Conservation (phyloP, 176 grass and related monocot species). For the Aegilops longissima region DNA sequence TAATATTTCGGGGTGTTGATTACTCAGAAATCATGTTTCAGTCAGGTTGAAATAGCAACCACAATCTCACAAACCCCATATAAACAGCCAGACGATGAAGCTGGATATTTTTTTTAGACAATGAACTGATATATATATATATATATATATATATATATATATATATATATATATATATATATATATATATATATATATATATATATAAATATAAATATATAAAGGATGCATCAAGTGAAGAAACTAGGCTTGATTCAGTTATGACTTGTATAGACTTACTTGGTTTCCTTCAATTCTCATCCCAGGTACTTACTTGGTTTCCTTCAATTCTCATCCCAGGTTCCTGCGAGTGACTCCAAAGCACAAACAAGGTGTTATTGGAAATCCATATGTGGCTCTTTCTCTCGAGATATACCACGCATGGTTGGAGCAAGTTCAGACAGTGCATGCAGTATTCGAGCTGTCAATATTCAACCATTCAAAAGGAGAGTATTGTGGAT, state of each 20-base stretch:
- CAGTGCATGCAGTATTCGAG: constrained; percentile 3
- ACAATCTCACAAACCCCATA: background rate
- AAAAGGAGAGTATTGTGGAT: background rate
- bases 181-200: too few species aligned
- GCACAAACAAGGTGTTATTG: background rate
- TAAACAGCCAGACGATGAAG: background rate
- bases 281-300: background rate
- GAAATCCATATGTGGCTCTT: constrained; percentile 24
- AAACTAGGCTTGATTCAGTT: background rate
- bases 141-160: too few species aligned
- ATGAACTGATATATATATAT: too few species aligned
- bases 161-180: too few species aligned
- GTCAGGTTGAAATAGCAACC: background rate
- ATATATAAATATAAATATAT: too few species aligned
- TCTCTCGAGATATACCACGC: background rate
- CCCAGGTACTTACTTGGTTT: background rate
- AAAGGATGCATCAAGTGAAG: background rate
- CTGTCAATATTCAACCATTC: constrained; percentile 38
- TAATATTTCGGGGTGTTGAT: background rate
- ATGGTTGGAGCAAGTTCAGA: background rate
- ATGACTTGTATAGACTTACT: constrained; percentile 14
- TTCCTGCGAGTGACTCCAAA: background rate
- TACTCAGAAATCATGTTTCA: background rate
- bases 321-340: constrained; percentile 9
- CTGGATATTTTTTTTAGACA: background rate